A percentile compares a stretch with the other conserved stretches of the same genome.
phyloP scores from a whole-genome alignment of 148 eudicot species.

The Heliamphora exappendiculata region DNA sequence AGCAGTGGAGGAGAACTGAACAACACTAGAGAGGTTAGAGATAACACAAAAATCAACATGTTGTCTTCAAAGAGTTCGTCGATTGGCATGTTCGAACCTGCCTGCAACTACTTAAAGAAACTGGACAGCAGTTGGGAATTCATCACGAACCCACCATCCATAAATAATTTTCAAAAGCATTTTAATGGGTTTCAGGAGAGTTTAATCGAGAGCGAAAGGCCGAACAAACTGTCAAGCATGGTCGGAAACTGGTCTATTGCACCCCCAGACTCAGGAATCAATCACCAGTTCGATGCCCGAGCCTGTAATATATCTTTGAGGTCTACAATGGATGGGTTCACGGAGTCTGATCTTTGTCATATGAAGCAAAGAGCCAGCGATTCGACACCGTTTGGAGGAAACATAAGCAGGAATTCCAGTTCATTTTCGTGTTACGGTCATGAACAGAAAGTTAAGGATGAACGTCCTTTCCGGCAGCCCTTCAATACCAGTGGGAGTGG shows the following conservation, averaged over 20 bases:
- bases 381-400: background rate
- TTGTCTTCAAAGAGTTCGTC: slow-evolving; percentile 10
- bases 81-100: slow-evolving; percentile 16
- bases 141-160: slow-evolving; percentile 7
- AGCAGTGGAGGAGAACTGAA: slow-evolving; percentile 15
- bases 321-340: background rate
- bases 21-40: slow-evolving; percentile 12
- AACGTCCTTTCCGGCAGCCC: background rate
- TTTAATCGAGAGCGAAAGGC: slow-evolving; percentile 14
- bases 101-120: slow-evolving; percentile 23
- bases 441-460: slow-evolving; percentile 13
- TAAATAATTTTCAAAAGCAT: slow-evolving; percentile 12
- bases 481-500: slow-evolving; percentile 1
- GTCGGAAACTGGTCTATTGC: slow-evolving; percentile 18
- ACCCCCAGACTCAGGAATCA: slow-evolving; percentile 4
- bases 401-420: background rate
- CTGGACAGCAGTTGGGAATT: slow-evolving; percentile 27
- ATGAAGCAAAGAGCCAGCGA: background rate
- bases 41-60: slow-evolving; percentile 6
- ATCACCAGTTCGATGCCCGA: slow-evolving; percentile 5
- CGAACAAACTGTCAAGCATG: slow-evolving; percentile 12
- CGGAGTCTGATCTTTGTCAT: background rate
- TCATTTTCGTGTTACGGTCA: background rate
- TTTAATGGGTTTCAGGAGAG: slow-evolving; percentile 1
- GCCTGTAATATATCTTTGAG: slow-evolving; percentile 7